These are phyloP conservation scores for Parietaria judaica DNA, from an alignment of 306 rosid species.

Conservation along the genomic window DNA sequence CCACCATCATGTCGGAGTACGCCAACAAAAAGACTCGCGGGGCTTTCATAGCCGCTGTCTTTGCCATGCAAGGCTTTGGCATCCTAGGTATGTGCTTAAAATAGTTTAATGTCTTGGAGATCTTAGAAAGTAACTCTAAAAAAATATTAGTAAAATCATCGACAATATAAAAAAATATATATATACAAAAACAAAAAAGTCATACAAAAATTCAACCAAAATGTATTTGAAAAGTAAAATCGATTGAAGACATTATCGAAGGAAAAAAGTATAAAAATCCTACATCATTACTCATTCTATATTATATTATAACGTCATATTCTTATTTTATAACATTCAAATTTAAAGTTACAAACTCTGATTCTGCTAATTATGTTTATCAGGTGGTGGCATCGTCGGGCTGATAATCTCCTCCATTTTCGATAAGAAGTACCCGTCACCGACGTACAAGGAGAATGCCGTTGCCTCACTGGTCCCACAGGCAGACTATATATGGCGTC, in stretches of 20 bases:
- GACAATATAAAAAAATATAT: neutral
- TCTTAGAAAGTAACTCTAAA: slow-evolving; percentile 45
- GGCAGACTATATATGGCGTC: slow-evolving; percentile 71
- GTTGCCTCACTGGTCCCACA: slow-evolving; percentile 34
- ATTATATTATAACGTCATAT: no score
- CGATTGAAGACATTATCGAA: neutral
- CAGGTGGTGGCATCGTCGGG: slow-evolving; percentile 68
- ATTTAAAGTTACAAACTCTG: neutral
- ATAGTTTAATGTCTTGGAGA: slow-evolving; percentile 83
- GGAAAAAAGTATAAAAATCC: no score
- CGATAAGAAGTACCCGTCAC: slow-evolving; percentile 41
- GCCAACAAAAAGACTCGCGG: no score
- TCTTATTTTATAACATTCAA: no score
- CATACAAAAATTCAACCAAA: neutral
- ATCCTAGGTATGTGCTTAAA: slow-evolving; percentile 72
- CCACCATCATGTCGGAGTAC: slow-evolving; percentile 91
- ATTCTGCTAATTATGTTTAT: neutral
- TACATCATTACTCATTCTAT: no score
- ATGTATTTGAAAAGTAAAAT: neutral
- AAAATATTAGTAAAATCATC: neutral
- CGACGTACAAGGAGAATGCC: slow-evolving; percentile 16
- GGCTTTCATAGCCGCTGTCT: no score
- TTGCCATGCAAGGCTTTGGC: no score
- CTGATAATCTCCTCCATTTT: slow-evolving; percentile 43
- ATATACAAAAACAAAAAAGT: neutral